A percentile compares a stretch with the other conserved stretches of the same genome.
phyloP scores from a whole-genome alignment of 2,329 filamentous ascomycete species.

The Catunica adiposa region DNA sequence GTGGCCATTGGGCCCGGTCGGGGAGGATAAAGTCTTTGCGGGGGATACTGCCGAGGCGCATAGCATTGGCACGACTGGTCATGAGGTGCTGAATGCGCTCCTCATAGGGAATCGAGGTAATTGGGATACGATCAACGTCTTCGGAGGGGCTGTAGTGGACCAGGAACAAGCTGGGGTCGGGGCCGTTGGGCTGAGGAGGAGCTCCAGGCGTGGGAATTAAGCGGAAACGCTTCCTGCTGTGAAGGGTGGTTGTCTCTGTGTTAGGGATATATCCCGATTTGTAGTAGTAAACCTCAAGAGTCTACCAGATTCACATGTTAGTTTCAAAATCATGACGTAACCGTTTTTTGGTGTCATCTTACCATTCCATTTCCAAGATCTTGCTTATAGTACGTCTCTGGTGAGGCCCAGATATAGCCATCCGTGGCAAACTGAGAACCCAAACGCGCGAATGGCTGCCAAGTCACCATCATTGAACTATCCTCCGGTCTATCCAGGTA shows the following conservation, averaged over 20 bases:
- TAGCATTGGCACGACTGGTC: conserved; percentile 45
- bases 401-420: conserved; percentile 78
- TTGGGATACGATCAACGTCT: conserved; percentile 54
- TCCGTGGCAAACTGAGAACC: conserved; percentile 70
- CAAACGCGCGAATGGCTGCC: conserved; percentile 64
- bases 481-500: conserved; percentile 72
- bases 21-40: conserved; percentile 91
- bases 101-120: conserved; percentile 47
- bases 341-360: conserved; percentile 19
- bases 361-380: conserved; percentile 48
- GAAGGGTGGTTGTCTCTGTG: conserved; percentile 56
- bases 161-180: conserved; percentile 75
- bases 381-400: conserved; percentile 60
- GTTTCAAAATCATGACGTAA: background rate
- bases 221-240: conserved; percentile 73
- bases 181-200: conserved; percentile 49
- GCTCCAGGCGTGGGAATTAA: conserved; percentile 56
- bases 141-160: conserved; percentile 76
- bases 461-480: conserved; percentile 68
- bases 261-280: conserved; percentile 58
- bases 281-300: conserved; percentile 76
- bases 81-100: conserved; percentile 44
- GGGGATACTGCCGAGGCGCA: conserved; percentile 62
- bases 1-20: conserved; percentile 80
- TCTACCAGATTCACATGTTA: conserved; percentile 31